These are phyloP conservation scores for Podospora pseudopauciseta DNA, from an alignment of 495 filamentous ascomycete species.

Conservation along the genomic window DNA sequence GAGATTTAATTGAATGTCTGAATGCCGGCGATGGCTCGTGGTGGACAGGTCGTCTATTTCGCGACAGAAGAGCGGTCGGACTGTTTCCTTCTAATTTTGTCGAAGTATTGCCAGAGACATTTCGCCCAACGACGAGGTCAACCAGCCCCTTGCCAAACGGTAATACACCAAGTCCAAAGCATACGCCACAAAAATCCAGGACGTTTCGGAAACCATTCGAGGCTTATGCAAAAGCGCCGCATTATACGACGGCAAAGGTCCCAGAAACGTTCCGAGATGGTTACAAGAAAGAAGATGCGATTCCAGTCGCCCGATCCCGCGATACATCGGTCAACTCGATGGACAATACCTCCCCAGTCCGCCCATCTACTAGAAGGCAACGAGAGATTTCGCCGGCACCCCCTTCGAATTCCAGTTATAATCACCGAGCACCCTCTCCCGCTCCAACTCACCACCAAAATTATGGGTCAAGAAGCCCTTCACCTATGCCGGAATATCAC, in stretches of 20 bases:
- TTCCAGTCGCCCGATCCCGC: conserved; percentile 6
- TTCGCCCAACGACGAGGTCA: conserved; percentile 72
- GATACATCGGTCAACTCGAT: conserved; percentile 23
- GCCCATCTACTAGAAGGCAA: not conserved
- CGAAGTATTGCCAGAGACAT: conserved; percentile 77
- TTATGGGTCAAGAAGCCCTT: not conserved
- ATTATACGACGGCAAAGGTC: conserved; percentile 50
- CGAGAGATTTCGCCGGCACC: conserved; percentile 2
- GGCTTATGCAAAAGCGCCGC: conserved; percentile 59
- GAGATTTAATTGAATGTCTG: conserved; percentile 94
- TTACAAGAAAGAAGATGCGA: conserved; percentile 14
- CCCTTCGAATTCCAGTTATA: conserved; percentile 16
- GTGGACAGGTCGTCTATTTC: conserved; percentile 90
- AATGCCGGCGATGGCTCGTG: conserved; percentile 97
- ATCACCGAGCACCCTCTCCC: conserved; percentile 7
- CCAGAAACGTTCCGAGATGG: conserved; percentile 46
- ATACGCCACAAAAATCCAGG: conserved; percentile 54
- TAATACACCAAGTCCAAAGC: conserved; percentile 50
- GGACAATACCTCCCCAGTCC: not conserved
- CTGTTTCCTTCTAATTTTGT: conserved; percentile 98
- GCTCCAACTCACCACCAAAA: conserved; percentile 4
- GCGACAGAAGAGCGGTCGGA: conserved; percentile 83
- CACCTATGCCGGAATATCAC: not conserved
- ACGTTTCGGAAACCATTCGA: conserved; percentile 69
- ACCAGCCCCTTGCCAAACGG: conserved; percentile 65